A percentile compares a stretch with the other conserved stretches of the same genome.
Conservation (phyloP, 345 rosid species). For the Pistacia atlantica region DNA sequence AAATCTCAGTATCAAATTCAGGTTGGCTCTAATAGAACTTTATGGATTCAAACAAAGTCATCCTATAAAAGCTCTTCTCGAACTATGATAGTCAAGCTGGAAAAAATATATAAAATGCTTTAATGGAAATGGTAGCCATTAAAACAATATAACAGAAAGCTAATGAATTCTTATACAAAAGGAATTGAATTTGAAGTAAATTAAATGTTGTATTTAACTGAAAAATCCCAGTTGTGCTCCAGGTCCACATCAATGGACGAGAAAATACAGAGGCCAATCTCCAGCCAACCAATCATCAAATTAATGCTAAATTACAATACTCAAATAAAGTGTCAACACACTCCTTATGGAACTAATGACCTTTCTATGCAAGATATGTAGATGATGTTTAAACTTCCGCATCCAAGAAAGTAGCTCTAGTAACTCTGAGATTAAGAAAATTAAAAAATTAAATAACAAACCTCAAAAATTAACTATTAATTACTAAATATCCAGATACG, state of each 20-base stretch:
- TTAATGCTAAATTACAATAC: neutral
- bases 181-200: neutral
- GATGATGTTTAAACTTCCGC: slow-evolving; percentile 47
- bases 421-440: slow-evolving; percentile 33
- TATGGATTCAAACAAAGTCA: too few relatives aligned
- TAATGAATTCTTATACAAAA: neutral
- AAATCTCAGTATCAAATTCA: too few relatives aligned
- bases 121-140: too few relatives aligned
- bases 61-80: too few relatives aligned
- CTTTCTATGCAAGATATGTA: slow-evolving; percentile 22
- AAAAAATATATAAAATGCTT: too few relatives aligned
- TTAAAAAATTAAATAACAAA: neutral
- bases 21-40: too few relatives aligned
- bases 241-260: neutral
- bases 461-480: neutral
- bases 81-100: too few relatives aligned
- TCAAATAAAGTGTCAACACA: neutral
- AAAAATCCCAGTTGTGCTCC: neutral
- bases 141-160: neutral
- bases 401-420: slow-evolving; percentile 52
- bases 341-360: slow-evolving; percentile 4
- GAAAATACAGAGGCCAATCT: too few relatives aligned
- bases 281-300: neutral
- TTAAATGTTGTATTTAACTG: neutral
- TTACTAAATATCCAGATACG: neutral